Percentiles rank a stretch among this genome's conserved stretches.
Conservation (phyloP, 176 grass and related monocot genomes). For the Aegilops bicornis region DNA sequence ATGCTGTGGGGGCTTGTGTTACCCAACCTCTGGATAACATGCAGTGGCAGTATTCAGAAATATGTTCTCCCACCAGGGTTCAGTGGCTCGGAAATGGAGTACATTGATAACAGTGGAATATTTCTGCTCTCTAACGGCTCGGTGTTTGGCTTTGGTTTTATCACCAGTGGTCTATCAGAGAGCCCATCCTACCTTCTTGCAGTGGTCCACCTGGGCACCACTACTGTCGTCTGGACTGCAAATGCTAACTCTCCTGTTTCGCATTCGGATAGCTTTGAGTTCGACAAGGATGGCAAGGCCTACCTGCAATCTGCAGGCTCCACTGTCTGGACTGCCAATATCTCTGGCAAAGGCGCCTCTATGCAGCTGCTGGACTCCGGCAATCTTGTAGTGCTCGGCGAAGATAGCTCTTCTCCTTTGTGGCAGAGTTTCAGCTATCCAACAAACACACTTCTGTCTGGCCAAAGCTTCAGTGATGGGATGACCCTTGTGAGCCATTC, state of each 20-base stretch:
- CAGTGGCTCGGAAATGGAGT: conserved; percentile 65
- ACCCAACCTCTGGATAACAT: conserved; percentile 36
- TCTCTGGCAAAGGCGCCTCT: conserved; percentile 42
- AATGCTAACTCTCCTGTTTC: conserved; percentile 54
- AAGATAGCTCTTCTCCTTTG: conserved; percentile 47
- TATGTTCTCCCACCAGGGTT: conserved; percentile 51
- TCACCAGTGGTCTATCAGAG: conserved; percentile 26
- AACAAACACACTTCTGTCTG: conserved; percentile 75
- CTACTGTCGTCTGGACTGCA: conserved; percentile 66
- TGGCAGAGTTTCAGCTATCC: conserved; percentile 96
- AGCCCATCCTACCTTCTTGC: conserved; percentile 62
- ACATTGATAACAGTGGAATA: conserved; percentile 72
- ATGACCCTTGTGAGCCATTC: conserved; percentile 63
- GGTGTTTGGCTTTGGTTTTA: conserved; percentile 80
- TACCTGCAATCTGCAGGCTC: conserved; percentile 60
- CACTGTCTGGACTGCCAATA: conserved; percentile 62
- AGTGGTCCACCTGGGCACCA: conserved; percentile 51
- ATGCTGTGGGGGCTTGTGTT: conserved; percentile 30
- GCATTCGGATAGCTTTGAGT: conserved; percentile 65
- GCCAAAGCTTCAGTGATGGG: conserved; percentile 66
- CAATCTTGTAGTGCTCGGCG: conserved; percentile 67
- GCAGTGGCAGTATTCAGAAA: conserved; percentile 52
- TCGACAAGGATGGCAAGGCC: conserved; percentile 65
- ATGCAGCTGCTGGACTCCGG: conserved; percentile 77
- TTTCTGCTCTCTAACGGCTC: conserved; percentile 75